Base-by-base conservation (phyloP, 2,329 filamentous ascomycete genomes). In the Moelleriella libera region DNA sequence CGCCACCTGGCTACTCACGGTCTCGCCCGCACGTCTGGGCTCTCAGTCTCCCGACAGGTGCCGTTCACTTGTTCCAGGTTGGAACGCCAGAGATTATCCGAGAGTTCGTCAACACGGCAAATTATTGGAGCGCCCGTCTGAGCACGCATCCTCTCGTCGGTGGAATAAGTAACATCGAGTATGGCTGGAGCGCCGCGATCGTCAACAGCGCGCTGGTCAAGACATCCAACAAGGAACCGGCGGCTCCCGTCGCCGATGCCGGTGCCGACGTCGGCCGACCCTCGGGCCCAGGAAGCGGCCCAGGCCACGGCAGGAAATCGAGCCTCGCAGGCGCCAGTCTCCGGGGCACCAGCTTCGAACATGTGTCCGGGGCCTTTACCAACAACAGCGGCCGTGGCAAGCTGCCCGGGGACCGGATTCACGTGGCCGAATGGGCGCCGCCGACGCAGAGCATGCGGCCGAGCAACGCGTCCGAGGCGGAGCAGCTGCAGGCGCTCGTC, bases 1-100 rank as follows among this genome's bases (percentile, higher is more conserved):
- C 92, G 7, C 77, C 88, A 1, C 90, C 92, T 0, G 92, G 92
- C 9, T 97, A 97, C 65, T 96, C 88, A 34, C 88, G 94, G 58
- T 78, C 82, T 30, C 76, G 92, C 9, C 89, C 89, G 5, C 82
- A 97, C 61, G 92, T 98, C 1, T 98, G 89, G 85, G 90, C 92
- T 2, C 69, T 98, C 46, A 94, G 86, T 52, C 70, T 98, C 43
- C 90, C 92, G 0, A 94, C 83, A 1, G 92, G 92, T 10, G 90
- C 90, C 0, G 89, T 98, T 1, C 92, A 98, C 62, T 75, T 98
- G n/a, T 98, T 98, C 74, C 89, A 97, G 59, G 92, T 92, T 45
- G 92, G 92, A 48, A 98, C 92, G 1, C 80, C 87, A 0, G 92
- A 98, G 57, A 95, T 97, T 57, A 85, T 89, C 56, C 84, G 85